These are phyloP conservation scores for Phellopilus nigrolimitatus DNA, from an alignment of 1,284 basidiomycete genomes.

Conservation along the genomic window DNA sequence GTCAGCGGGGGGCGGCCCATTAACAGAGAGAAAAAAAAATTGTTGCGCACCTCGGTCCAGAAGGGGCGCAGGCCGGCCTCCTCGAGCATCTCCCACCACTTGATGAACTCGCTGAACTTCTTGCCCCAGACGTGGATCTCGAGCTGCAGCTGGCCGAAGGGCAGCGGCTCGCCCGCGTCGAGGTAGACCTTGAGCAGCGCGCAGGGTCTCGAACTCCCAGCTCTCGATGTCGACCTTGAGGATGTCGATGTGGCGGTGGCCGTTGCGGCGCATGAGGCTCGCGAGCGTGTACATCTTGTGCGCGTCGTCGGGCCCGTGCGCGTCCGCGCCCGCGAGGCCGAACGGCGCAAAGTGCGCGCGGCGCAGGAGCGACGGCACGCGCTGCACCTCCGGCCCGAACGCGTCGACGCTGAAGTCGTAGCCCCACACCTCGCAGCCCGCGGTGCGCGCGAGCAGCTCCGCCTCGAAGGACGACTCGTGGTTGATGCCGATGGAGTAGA, in stretches of 20 bases:
- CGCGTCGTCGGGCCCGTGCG: constrained; percentile 29
- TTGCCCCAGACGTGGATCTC: constrained; percentile 37
- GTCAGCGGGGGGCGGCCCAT: not conserved
- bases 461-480: constrained; percentile 53
- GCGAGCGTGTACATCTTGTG: constrained; percentile 42
- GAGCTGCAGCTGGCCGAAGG: constrained; percentile 42
- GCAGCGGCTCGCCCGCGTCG: constrained; percentile 28
- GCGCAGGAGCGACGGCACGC: constrained; percentile 26
- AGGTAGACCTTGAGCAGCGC: constrained; percentile 35
- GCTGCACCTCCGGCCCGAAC: constrained; percentile 46
- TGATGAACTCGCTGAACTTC: constrained; percentile 34
- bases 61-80: constrained; percentile 47
- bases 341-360: constrained; percentile 42
- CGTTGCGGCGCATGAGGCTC: constrained; percentile 44
- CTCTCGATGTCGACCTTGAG: constrained; percentile 50
- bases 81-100: constrained; percentile 50
- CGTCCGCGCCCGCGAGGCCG: constrained; percentile 38
- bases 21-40: not conserved
- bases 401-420: constrained; percentile 48
- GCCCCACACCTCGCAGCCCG: constrained; percentile 43
- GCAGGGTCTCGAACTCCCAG: constrained; percentile 40
- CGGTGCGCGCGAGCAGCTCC: constrained; percentile 37
- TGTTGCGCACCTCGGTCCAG: constrained; percentile 40
- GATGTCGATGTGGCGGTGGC: constrained; percentile 38
- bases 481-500: constrained; percentile 49